Evolutionary conservation across 164 flowering plant genomes (phyloP), one percentile per base, ranked within the genome.

Genomic region (Warburgia ugandensis): DNA sequence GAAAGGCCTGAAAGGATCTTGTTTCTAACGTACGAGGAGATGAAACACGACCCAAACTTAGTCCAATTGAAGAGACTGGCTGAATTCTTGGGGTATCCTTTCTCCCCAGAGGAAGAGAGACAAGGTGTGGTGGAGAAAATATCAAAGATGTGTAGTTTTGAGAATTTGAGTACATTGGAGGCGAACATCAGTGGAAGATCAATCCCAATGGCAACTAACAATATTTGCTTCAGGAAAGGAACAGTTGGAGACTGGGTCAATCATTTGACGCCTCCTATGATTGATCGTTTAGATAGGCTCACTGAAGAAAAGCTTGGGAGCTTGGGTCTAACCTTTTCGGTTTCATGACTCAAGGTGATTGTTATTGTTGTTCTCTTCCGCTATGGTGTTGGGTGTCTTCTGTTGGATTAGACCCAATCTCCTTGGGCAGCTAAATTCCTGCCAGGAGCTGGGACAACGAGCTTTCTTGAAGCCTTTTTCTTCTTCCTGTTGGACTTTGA

Each of bases 21-120:
- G 7, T 56, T 56, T 35, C 10, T 45, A 17, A 56, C 8, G 17
- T 56, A 33, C 4, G 52, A 56, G 35, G 59, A 56, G 29, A 16
- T 56, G 31, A 45, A 56, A 35, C 32, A 2, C 4, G 25, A 46
- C 2, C 17, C 36, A 2, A 16, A 5, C 8, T n/a, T n/a, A n/a
- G 21, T 10, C 37, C 16, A 36, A 3, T 14, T 45, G 51, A 56
- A 56, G 41, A 56, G 10, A 35, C 17, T 33, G 35, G 59, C 43
- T 6, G 41, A 45, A 12, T 35, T 44, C 5, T 11, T 45, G 10
- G 40, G 50, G 6, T 35, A 11, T 5, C 52, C 59, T 27, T 26
- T 56, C 32, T 45, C 50, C 6, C 0, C 7, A 32, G 52, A 45
- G 42, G 52, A 56, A 14, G 48, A 32, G 43, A n/a, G n/a, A n/a